Evolutionary conservation across 1,139 yeast species (phyloP).

Genomic region (Blastobotrys capitulatus): DNA sequence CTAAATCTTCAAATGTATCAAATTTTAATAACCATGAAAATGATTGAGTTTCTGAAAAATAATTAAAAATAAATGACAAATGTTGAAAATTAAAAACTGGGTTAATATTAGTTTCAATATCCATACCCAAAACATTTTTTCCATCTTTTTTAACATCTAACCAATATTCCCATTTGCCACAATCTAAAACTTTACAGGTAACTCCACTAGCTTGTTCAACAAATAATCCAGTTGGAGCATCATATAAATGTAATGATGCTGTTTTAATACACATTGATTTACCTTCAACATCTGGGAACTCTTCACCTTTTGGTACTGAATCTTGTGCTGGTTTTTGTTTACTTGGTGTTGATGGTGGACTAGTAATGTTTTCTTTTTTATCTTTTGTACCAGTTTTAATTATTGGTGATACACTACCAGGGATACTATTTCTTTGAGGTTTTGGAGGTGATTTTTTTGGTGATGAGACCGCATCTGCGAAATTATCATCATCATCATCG

Average conservation of each 20-base stretch:
- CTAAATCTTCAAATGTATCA: constrained; percentile 37
- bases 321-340: constrained; percentile 12
- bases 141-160: constrained; percentile 38
- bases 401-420: background rate
- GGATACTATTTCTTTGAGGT: too few relatives aligned
- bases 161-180: constrained; percentile 50
- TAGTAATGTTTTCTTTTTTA: background rate
- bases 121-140: constrained; percentile 37
- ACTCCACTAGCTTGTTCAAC: constrained; percentile 38
- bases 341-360: constrained; percentile 13
- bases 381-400: too few relatives aligned
- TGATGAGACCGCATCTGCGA: background rate
- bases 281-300: constrained; percentile 8
- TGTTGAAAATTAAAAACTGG: constrained; percentile 61
- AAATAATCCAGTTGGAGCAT: constrained; percentile 49
- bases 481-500: constrained; percentile 10
- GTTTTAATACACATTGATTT: constrained; percentile 1
- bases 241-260: constrained; percentile 53
- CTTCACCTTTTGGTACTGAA: constrained; percentile 7
- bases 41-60: constrained; percentile 34
- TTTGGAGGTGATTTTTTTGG: background rate
- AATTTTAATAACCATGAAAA: constrained; percentile 65
- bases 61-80: constrained; percentile 61
- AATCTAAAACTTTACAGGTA: constrained; percentile 40
- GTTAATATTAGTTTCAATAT: constrained; percentile 47